phyloP scores from a whole-genome alignment of 805 yeast genomes.

The Teunomyces gatunensis region DNA sequence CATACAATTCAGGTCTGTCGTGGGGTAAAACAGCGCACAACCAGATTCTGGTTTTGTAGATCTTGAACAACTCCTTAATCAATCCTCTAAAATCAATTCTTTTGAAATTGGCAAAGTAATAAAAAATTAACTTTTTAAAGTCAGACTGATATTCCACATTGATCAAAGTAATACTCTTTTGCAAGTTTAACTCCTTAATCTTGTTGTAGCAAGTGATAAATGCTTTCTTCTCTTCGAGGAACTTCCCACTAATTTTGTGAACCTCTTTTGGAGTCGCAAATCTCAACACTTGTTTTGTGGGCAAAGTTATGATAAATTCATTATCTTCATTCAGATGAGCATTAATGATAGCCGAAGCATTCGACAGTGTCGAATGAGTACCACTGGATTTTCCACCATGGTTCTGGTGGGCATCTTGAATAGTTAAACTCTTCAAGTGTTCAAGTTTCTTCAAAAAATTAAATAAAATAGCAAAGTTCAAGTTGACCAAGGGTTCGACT shows the following conservation, averaged over 20 bases:
- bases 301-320: constrained; percentile 61
- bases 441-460: constrained; percentile 73
- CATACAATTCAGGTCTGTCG: constrained; percentile 34
- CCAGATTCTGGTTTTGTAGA: constrained; percentile 48
- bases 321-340: constrained; percentile 51
- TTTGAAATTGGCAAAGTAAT: constrained; percentile 46
- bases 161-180: constrained; percentile 34
- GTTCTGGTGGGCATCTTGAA: constrained; percentile 22
- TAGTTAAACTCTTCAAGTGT: constrained; percentile 54
- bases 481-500: constrained; percentile 59
- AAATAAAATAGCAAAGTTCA: constrained; percentile 66
- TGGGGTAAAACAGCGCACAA: constrained; percentile 45
- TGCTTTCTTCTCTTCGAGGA: constrained; percentile 71
- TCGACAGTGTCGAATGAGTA: constrained; percentile 36
- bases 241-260: constrained; percentile 57
- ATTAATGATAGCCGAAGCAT: constrained; percentile 37
- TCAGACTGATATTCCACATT: constrained; percentile 47
- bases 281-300: constrained; percentile 73
- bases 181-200: constrained; percentile 47
- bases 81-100: constrained; percentile 43
- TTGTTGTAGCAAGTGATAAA: constrained; percentile 57
- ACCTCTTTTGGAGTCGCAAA: constrained; percentile 75
- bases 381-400: constrained; percentile 26
- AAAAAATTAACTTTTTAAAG: constrained; percentile 44
- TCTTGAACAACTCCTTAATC: constrained; percentile 44